Conservation (phyloP, 2,329 filamentous ascomycete species). For the Cadophora gregata region DNA sequence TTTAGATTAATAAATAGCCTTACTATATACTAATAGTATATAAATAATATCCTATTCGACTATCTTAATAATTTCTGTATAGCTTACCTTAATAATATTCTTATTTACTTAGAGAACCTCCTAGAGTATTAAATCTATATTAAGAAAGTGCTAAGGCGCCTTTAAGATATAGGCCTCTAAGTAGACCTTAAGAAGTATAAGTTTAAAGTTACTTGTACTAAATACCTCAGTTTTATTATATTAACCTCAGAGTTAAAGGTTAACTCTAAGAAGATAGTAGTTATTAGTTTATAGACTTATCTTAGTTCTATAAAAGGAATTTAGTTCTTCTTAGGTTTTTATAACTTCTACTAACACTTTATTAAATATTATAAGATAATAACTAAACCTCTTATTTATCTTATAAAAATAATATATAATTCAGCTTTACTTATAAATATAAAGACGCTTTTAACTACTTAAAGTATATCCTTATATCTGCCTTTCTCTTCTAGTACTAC, state of each 20-base stretch:
- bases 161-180: not conserved
- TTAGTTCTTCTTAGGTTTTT: not conserved
- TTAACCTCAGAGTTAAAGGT: not conserved
- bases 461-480: no score
- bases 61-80: no score
- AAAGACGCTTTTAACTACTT: no score
- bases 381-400: no score
- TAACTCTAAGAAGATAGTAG: not conserved
- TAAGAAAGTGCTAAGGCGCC: not conserved
- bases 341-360: not conserved
- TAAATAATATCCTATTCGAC: no score
- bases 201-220: not conserved
- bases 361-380: no score
- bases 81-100: no score
- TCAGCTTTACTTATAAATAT: no score
- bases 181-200: not conserved
- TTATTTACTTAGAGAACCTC: not conserved
- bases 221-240: not conserved
- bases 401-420: no score
- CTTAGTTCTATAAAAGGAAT: not conserved
- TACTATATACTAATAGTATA: no score
- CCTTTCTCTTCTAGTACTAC: no score
- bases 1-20: no score
- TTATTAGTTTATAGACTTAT: not conserved
- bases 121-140: not conserved